Base-by-base conservation (phyloP, 179 eudicot species). In the Vitellaria paradoxa region DNA sequence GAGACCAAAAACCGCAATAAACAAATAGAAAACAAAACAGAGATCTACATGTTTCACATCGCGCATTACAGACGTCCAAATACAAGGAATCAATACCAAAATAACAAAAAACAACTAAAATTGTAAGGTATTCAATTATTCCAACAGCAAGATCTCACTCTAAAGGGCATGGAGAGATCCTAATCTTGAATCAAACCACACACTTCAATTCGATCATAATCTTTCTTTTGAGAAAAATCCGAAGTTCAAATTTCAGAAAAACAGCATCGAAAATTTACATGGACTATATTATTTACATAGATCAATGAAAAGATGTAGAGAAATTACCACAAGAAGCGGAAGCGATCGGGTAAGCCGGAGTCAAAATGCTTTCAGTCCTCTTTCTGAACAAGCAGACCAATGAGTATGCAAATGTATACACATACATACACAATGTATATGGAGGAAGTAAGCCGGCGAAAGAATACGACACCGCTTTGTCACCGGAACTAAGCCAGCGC, bases 401-500 rank as follows among this genome's bases (percentile, higher is more conserved):
- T 52, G 56, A 52, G 12, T 52, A 9, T 52, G 56, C 15, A 1
- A 1, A 42, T 42, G 3, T 52, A 14, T 7, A 14, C 15, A 52
- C 15, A 52, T 52, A 9, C 56, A 14, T 11, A 52, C 56, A 9
- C 13, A 14, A 52, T 14, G 56, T 14, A 2, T 2, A 50, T 30
- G 2, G 37, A 47, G 57, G n/a, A 11, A 17, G 14, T 30, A 23
- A 50, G 71, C 76, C 64, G 76, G 80, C 76, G 64, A 55, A 49
- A 49, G 45, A n/a, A 72, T 6, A 63, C 46, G 81, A 55, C 77
- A 73, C 73, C 65, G 17, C 10, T 13, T 78, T 26, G 67, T 24
- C 62, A 57, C 52, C 72, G 74, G 64, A 56, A 61, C 52, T 45
- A 10, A 72, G 82, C 75, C 75, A 77, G 78, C 81, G 30, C 45